Percentiles rank a stretch among this genome's conserved stretches.
Evolutionary conservation across 495 filamentous ascomycete genomes (phyloP).

Genomic region (Echria macrotheca): DNA sequence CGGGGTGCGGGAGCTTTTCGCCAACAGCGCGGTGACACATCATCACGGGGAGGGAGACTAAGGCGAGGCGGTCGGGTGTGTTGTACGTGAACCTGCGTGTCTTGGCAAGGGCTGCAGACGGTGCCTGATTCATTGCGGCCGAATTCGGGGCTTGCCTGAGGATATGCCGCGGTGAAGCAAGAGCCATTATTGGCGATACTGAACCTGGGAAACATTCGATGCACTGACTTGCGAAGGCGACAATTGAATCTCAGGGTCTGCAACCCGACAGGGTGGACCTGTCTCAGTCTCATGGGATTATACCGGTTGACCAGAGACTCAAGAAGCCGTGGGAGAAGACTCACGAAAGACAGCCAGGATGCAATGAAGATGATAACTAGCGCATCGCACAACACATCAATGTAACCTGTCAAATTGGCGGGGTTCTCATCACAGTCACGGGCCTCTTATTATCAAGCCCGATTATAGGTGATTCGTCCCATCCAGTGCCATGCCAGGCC

Average conservation of each 20-base stretch:
- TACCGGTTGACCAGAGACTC: too few species aligned
- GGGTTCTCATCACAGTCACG: neutral
- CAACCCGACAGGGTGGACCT: neutral
- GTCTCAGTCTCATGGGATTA: too few species aligned
- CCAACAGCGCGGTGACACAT: conserved; percentile 11
- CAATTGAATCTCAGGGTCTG: neutral
- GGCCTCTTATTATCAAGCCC: neutral
- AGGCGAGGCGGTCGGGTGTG: neutral
- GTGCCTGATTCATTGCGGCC: neutral
- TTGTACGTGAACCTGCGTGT: neutral
- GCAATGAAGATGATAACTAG: too few species aligned
- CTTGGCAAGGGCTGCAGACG: neutral
- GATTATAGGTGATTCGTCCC: conserved; percentile 9
- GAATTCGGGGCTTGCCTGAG: too few species aligned
- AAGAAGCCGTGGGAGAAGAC: too few species aligned
- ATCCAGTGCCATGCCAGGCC: neutral
- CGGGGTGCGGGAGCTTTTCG: conserved; percentile 5
- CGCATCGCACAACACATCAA: neutral
- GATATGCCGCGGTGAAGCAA: too few species aligned
- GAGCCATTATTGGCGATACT: too few species aligned
- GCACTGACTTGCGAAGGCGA: neutral
- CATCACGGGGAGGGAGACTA: neutral
- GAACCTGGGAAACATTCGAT: neutral
- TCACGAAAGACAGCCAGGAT: too few species aligned
- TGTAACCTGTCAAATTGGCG: neutral